Evolutionary conservation across 1,284 basidiomycete species (phyloP).

Genomic region (Wallemia hederae): DNA sequence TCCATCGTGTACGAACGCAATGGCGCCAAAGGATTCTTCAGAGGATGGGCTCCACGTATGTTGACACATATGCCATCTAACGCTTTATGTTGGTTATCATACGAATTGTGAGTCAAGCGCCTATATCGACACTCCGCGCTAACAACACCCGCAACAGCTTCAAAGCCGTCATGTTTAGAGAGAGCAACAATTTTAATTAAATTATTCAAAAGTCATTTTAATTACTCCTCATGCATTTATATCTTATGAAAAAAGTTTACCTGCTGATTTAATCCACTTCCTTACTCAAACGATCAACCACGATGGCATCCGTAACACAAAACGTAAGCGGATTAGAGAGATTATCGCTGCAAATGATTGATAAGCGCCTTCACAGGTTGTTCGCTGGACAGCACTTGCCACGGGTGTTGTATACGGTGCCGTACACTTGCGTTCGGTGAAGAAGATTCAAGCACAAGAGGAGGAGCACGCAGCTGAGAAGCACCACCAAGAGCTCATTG

Average conservation of each 20-base stretch:
- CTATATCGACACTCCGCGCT: background rate
- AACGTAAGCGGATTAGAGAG: background rate
- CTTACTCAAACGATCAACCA: background rate
- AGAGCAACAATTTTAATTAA: background rate
- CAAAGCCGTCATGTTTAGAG: background rate
- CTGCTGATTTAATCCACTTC: background rate
- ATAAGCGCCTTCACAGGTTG: conserved; percentile 31
- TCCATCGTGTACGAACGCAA: conserved; percentile 62
- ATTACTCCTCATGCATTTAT: background rate
- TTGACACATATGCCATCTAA: conserved; percentile 92
- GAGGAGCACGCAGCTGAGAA: conserved; percentile 44
- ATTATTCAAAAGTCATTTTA: background rate
- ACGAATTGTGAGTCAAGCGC: conserved; percentile 37
- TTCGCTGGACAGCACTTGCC: conserved; percentile 73
- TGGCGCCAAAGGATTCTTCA: conserved; percentile 52
- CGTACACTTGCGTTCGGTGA: conserved; percentile 57
- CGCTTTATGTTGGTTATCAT: conserved; percentile 86
- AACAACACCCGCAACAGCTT: background rate
- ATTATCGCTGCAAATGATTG: background rate
- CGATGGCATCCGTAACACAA: background rate
- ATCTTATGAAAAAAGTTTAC: too few species aligned
- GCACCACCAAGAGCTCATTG: conserved; percentile 45
- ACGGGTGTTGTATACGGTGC: conserved; percentile 77
- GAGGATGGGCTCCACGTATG: conserved; percentile 72
- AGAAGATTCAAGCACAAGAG: conserved; percentile 23